Evolutionary conservation across 306 rosid species (phyloP), one percentile per base, ranked within the genome.

Genomic region (Rosa lucieae): DNA sequence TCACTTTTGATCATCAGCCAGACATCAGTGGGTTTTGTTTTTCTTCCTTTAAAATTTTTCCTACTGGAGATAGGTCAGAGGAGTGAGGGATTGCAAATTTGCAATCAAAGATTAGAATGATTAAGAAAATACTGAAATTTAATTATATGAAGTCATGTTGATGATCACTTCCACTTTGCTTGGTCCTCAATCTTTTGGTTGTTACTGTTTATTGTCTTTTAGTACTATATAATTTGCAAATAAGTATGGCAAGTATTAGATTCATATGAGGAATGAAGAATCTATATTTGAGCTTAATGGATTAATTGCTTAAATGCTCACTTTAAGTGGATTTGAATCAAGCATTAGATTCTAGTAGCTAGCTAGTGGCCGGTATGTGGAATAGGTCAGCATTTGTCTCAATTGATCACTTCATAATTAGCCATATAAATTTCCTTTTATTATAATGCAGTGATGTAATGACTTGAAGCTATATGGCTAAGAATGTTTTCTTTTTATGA

Each of bases 61-160:
- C 49, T 67, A 78, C 85, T 72, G 75, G 72, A 82, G 87, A 82
- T 85, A 47, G 39, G 91, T 84, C 86, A 79, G 82, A 42, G 35
- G 46, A 65, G 13, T 17, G 75, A 66, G 66, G 75, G 72, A 44
- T 72, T 69, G 66, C n/a, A n/a, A n/a, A n/a, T n/a, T n/a, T n/a
- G n/a, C 78, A 77, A 80, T 82, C 23, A 8, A 67, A 67, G 32
- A 83, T 63, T 70, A 80, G 71, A 76, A 85, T 35, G 77, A 61
- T 75, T 77, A 53, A 26, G 52, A 74, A 55, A 48, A 79, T 73
- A 35, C 61, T 61, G 8, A 40, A 11, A 67, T 39, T 2, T 32
- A 32, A 32, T 32, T 37, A 67, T 67, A 37, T 53, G 49, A 53
- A 74, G 51, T 39, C 75, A 76, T 70, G 82, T 44, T 11, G 74